Evolutionary conservation across 768 basidiomycete genomes (phyloP).

Genomic region (Russula compacta): DNA sequence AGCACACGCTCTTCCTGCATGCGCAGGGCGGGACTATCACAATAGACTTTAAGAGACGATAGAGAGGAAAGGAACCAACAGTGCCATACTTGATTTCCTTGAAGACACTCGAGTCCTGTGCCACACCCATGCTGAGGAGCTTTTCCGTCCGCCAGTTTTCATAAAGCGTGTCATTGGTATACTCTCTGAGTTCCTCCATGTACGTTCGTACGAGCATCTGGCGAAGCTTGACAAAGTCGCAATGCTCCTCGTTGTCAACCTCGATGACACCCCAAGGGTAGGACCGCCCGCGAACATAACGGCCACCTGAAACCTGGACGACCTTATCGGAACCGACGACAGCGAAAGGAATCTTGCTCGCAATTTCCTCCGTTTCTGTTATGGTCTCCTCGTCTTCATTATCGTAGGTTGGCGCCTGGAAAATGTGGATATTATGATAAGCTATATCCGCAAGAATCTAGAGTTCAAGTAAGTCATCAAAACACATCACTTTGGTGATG

Average conservation of each 20-base stretch:
- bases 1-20: conserved; percentile 92
- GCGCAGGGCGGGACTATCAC: conserved; percentile 80
- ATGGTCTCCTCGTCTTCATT: conserved; percentile 98
- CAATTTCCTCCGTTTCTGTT: conserved; percentile 95
- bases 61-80: neutral
- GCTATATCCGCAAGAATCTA: conserved; percentile 91
- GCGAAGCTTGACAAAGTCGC: conserved; percentile 98
- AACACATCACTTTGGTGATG: neutral
- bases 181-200: conserved; percentile 98
- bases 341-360: conserved; percentile 96
- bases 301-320: conserved; percentile 78
- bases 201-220: conserved; percentile 99
- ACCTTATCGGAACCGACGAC: conserved; percentile 89
- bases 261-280: conserved; percentile 99
- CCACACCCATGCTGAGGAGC: conserved; percentile 92
- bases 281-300: conserved; percentile 85
- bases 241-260: conserved; percentile 98
- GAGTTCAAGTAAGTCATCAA: neutral
- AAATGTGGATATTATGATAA: conserved; percentile 94
- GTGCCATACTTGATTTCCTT: conserved; percentile 92
- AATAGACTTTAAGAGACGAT: neutral
- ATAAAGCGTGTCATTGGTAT: conserved; percentile 92
- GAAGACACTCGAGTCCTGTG: conserved; percentile 96
- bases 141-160: conserved; percentile 99
- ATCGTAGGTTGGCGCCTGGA: conserved; percentile 95